A percentile compares a stretch with the other conserved stretches of the same genome.
Evolutionary conservation across 2,329 filamentous ascomycete genomes (phyloP).

Genomic region (Xylariaceae sp.): DNA sequence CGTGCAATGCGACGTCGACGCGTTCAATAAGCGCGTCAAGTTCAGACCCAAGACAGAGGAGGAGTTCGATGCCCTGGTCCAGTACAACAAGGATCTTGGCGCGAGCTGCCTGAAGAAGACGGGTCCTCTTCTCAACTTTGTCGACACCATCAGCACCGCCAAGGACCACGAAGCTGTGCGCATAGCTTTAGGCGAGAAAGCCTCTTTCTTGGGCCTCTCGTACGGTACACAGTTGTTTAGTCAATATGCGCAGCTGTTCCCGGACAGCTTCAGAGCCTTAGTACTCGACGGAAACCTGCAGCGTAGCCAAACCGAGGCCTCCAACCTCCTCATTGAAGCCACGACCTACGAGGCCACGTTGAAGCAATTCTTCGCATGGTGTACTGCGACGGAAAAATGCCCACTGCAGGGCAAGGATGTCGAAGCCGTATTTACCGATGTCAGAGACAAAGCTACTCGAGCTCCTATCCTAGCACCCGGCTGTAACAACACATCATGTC

Average conservation of each 20-base stretch:
- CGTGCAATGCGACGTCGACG: conserved; percentile 46
- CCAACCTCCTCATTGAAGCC: conserved; percentile 45
- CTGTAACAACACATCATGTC: conserved; percentile 41
- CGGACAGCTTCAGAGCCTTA: conserved; percentile 49
- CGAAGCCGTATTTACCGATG: conserved; percentile 33
- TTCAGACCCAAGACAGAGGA: conserved; percentile 47
- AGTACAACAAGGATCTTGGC: conserved; percentile 48
- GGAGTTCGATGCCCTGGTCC: conserved; percentile 46
- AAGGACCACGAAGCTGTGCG: conserved; percentile 44
- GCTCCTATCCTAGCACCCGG: conserved; percentile 46
- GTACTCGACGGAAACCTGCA: conserved; percentile 54
- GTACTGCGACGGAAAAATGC: conserved; percentile 39
- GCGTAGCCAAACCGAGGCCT: conserved; percentile 46
- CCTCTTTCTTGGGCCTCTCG: conserved; percentile 48
- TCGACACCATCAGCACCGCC: conserved; percentile 48
- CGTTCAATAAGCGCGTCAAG: conserved; percentile 47
- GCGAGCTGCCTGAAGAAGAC: conserved; percentile 49
- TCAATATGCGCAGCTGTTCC: conserved; percentile 53
- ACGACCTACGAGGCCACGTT: conserved; percentile 46
- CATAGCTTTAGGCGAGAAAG: conserved; percentile 38
- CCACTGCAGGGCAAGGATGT: conserved; percentile 42
- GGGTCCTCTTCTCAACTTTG: conserved; percentile 48
- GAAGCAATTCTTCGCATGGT: conserved; percentile 48
- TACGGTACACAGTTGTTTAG: conserved; percentile 54
- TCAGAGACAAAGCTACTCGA: conserved; percentile 41